Evolutionary conservation across 2,329 filamentous ascomycete genomes (phyloP).

Genomic region (Cladophialophora bantiana): DNA sequence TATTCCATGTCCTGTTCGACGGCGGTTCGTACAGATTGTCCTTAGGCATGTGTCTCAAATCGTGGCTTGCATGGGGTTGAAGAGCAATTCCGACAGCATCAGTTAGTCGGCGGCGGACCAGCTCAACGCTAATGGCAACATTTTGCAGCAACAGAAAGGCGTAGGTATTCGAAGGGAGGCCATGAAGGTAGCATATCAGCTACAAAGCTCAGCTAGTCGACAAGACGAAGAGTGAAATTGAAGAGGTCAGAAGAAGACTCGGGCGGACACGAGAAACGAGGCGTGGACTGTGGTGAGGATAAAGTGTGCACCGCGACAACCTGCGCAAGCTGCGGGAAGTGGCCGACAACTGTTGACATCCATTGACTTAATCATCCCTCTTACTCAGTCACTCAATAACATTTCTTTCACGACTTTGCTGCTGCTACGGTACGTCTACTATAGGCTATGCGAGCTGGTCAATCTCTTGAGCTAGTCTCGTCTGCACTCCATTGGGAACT

Average conservation of each 20-base stretch:
- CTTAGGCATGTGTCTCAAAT: not conserved
- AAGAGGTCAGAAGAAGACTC: slow-evolving; percentile 7
- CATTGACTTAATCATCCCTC: not conserved
- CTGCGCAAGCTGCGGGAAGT: not conserved
- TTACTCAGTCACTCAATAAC: not conserved
- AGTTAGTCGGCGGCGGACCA: not conserved
- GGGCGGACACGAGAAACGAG: not conserved
- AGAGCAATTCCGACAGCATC: not conserved
- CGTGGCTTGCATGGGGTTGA: not conserved
- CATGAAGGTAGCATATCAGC: not conserved
- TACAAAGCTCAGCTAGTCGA: not conserved
- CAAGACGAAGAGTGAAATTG: not conserved
- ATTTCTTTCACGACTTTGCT: not conserved
- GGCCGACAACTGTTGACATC: not conserved
- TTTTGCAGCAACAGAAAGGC: not conserved
- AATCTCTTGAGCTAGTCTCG: slow-evolving; percentile 22
- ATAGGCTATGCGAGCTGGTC: slow-evolving; percentile 30
- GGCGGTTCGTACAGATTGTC: not conserved
- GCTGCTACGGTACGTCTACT: not conserved
- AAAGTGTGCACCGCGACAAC: not conserved
- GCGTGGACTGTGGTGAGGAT: too few species aligned
- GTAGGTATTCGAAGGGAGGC: not conserved
- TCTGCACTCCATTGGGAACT: slow-evolving; percentile 21
- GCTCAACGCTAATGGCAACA: not conserved
- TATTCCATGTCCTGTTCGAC: not conserved